Conservation (phyloP, 2,329 filamentous ascomycete species). For the Cordyceps cicadae region DNA sequence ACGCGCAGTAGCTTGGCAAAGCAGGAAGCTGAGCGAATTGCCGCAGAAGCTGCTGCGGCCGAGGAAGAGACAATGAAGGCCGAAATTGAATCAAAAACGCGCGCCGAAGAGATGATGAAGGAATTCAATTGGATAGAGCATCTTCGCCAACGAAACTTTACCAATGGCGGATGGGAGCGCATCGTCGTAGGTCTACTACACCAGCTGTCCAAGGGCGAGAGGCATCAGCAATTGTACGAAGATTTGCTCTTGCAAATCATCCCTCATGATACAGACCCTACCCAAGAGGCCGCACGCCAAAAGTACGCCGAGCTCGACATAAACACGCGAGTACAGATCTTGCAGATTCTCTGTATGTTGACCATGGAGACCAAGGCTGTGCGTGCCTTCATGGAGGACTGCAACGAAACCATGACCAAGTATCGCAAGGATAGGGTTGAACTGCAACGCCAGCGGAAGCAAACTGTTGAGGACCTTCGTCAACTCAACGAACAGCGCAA, state of each 20-base stretch:
- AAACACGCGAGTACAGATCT: constrained; percentile 68
- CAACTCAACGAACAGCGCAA: constrained; percentile 65
- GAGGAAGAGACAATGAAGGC: constrained; percentile 39
- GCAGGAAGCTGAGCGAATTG: constrained; percentile 62
- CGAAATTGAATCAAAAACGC: constrained; percentile 49
- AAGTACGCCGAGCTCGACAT: constrained; percentile 73
- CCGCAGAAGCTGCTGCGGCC: constrained; percentile 49
- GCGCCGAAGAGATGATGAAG: constrained; percentile 66
- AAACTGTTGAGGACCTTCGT: constrained; percentile 62
- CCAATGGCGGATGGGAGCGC: constrained; percentile 81
- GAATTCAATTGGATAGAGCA: constrained; percentile 79
- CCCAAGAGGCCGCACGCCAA: constrained; percentile 60
- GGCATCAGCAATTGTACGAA: constrained; percentile 64
- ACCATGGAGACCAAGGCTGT: constrained; percentile 80
- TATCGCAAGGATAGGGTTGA: constrained; percentile 95
- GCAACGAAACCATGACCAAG: constrained; percentile 86
- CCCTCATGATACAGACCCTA: constrained; percentile 67
- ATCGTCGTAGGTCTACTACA: constrained; percentile 82
- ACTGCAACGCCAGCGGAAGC: constrained; percentile 69
- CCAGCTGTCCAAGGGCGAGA: constrained; percentile 70
- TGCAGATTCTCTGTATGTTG: constrained; percentile 81
- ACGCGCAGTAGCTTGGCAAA: constrained; percentile 83
- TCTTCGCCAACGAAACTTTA: constrained; percentile 74
- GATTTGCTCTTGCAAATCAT: constrained; percentile 73
- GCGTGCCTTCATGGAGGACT: constrained; percentile 82